Evolutionary conservation across 495 filamentous ascomycete species (phyloP), one percentile per base, ranked within the genome.

Genomic region (Talaromyces nanjingensis): DNA sequence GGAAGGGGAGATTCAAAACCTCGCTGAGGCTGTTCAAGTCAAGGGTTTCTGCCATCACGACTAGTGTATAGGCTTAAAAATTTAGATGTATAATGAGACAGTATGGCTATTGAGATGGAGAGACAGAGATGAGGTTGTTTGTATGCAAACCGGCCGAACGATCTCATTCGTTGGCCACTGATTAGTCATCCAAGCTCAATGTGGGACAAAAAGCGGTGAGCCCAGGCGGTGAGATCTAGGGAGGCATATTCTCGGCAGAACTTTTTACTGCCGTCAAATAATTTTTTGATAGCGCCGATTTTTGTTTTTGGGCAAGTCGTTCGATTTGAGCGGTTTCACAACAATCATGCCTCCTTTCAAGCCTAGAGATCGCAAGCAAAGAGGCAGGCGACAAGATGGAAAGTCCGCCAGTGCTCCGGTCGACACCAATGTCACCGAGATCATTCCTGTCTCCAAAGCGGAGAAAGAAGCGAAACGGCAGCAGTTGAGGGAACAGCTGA

Each of bases 281-380:
- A 34, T 61, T 61, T 60, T 60, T 53, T 62, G 47, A 62, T 31
- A 54, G n/a, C 20, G 24, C 25, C n/a, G 42, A 47, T n/a, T 31
- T 62, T 20, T 53, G 14, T 22, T 62, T 14, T 52, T 34, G 24
- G 37, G 9, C 60, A 62, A 25, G 27, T 53, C 60, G 22, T 29
- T 49, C 42, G 22, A 29, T 18, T 33, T 49, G 42, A 37, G 60
- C 42, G 24, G 33, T 52, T 31, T 52, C 14, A 24, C 22, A 20
- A 33, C 29, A n/a, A 74, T 68, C 42, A 91, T 92, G 91, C 82
- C 87, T 27, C 89, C 89, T 75, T 94, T 91, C 67, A 83, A 88
- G 2, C 87, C 91, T 9, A 81, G 91, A 59, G 85, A 91, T 77
- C 86, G 91, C 56, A 96, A 96, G 75, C 91, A 92, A 66, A 81